phyloP scores from a whole-genome alignment of 495 filamentous ascomycete genomes.

The Evansstolkia leycettana region DNA sequence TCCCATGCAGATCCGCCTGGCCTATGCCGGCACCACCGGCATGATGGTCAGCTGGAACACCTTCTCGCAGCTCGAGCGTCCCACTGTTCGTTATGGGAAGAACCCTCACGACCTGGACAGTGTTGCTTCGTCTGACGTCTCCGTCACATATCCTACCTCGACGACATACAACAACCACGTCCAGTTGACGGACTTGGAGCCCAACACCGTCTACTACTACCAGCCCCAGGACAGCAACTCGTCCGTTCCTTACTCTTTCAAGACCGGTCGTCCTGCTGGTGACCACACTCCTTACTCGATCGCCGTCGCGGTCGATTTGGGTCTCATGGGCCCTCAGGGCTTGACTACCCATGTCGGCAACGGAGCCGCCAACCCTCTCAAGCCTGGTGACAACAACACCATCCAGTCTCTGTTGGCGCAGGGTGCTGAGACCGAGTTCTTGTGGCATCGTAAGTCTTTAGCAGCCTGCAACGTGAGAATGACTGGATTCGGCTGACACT shows the following conservation, averaged over 20 bases:
- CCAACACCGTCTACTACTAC: constrained; percentile 41
- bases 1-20: no score
- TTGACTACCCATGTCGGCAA: background rate
- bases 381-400: constrained; percentile 48
- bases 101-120: constrained; percentile 15
- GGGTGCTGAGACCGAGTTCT: no score
- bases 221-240: constrained; percentile 46
- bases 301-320: constrained; percentile 41
- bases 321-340: constrained; percentile 5
- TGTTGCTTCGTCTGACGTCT: constrained; percentile 20
- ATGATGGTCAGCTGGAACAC: constrained; percentile 41
- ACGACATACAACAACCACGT: constrained; percentile 41
- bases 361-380: constrained; percentile 8
- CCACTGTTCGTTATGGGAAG: constrained; percentile 34
- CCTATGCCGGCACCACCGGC: no score
- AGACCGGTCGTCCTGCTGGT: constrained; percentile 39
- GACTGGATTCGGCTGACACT: constrained; percentile 1
- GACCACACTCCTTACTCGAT: constrained; percentile 33
- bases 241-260: constrained; percentile 35
- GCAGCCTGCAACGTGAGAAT: background rate
- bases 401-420: constrained; percentile 8
- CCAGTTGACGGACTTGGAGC: constrained; percentile 23
- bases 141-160: constrained; percentile 37
- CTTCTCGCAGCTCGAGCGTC: constrained; percentile 20
- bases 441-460: no score